Base-by-base conservation (phyloP, 176 grass and related monocot species). In the Zea luxurians region DNA sequence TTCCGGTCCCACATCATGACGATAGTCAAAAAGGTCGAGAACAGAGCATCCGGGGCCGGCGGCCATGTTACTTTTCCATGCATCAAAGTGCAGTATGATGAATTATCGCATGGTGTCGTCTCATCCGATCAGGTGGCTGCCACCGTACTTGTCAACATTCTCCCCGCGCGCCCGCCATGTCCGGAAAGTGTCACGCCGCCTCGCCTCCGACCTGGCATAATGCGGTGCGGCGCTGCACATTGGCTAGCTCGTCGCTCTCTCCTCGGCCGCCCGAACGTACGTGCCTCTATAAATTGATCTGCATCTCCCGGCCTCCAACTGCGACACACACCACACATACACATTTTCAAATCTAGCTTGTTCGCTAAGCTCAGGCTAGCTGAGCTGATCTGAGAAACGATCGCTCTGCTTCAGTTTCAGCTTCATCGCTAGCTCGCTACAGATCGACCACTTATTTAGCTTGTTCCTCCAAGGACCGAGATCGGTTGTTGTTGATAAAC, bases 251-350 rank as follows among this genome's bases (percentile, higher is more conserved):
- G 48, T 38, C 8, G 10, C 76, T 1, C 48, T 35, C 7, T 50
- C 38, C 11, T 37, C 16, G 4, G 8, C n/a, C 9, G 1, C 2
- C 53, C 63, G 37, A 27, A 27, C 27, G 27, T 27, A 27, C 27
- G 27, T 27, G 20, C 65, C 46, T 48, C 79, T 87, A 83, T 87
- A 87, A 87, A 78, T 78, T 7, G 9, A 27, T 18, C 11, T 15
- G 16, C 40, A 3, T 4, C 34, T 13, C 73, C 27, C n/a, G n/a
- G n/a, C 71, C 7, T 7, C 40, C 58, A 66, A 12, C 48, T 15
- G 27, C 36, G 10, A 10, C 73, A 48, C 27, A 27, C 66, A 65
- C 10, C 2, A 40, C 61, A 27, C 27, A 27, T 27, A 1, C 35
- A 35, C 54, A 5, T 64, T 62, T 44, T 46, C 54, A 4, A 50